Percentiles rank a stretch among this genome's conserved stretches.
phyloP scores from a whole-genome alignment of 495 filamentous ascomycete genomes.

The Penicillium fimorum region DNA sequence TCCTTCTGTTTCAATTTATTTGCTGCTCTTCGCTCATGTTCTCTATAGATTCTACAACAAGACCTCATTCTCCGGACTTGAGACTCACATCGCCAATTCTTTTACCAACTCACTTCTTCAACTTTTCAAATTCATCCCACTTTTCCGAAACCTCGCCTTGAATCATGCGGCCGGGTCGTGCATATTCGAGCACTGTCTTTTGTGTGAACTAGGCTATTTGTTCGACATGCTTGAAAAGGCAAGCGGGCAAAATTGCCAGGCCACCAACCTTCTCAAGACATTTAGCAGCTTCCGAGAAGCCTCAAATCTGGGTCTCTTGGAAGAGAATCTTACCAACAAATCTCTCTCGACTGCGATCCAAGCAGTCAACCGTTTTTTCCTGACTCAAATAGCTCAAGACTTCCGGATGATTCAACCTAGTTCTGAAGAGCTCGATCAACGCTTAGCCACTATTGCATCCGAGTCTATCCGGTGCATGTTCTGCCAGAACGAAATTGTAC shows the following conservation, averaged over 20 bases:
- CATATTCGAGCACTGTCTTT: constrained; percentile 73
- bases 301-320: constrained; percentile 68
- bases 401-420: constrained; percentile 60
- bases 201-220: constrained; percentile 93
- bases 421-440: constrained; percentile 57
- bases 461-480: constrained; percentile 73
- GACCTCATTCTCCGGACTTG: constrained; percentile 82
- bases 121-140: constrained; percentile 82
- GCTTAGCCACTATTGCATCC: constrained; percentile 53
- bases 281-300: constrained; percentile 77
- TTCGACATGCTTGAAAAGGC: constrained; percentile 99
- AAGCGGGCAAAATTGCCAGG: constrained; percentile 87
- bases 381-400: constrained; percentile 69
- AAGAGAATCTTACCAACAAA: constrained; percentile 72
- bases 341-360: constrained; percentile 74
- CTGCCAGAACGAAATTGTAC: constrained; percentile 74
- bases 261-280: constrained; percentile 92
- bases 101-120: constrained; percentile 94
- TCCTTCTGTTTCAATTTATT: background rate
- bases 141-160: constrained; percentile 86
- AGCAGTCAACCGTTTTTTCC: constrained; percentile 70
- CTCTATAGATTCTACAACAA: constrained; percentile 80
- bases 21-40: constrained; percentile 10
- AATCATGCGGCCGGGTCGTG: constrained; percentile 84
- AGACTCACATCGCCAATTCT: constrained; percentile 94